Base-by-base conservation (phyloP, 208 protist species). In the Leishmania arabica region DNA sequence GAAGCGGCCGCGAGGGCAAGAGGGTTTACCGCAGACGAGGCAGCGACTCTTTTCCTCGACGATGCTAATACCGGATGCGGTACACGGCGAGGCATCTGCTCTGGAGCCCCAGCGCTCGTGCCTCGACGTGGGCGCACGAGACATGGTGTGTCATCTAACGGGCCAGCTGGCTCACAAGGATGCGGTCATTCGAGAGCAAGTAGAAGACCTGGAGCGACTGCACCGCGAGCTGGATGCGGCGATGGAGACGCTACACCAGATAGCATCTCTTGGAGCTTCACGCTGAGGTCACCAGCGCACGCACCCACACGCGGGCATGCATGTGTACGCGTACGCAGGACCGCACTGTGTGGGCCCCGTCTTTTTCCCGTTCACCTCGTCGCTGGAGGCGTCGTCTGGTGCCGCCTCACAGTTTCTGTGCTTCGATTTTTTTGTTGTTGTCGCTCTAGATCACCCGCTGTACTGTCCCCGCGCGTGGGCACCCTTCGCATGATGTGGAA, bases 171-270 rank as follows among this genome's bases (percentile, higher is more conserved):
- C 69, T 0, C 65, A 79, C 49, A 85, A 90, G 68, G 84, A 88
- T 62, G 62, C 79, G 2, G 66, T 88, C 4, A 89, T 89, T 42
- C 51, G 75, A 27, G 71, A 71, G 11, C 82, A 87, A 53, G 75
- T 72, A 27, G 58, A 81, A 13, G 47, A 83, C 21, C 77, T 93
- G 83, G 80, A 80, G 1, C 78, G 71, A 31, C 82, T 93, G 53
- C 75, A 89, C 27, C 65, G 82, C 37, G 81, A 90, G 77, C 40
- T 94, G 66, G 81, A 87, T 66, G 84, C 83, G 66, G 84, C 88
- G 45, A 88, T 83, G 81, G 73, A 85, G 62, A 84, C 80, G 27
- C 73, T 91, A 27, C 79, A 76, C 58, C 75, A 82, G 42, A 86
- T 91, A 40, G 70, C 77, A 8, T 81, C 82, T 1, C 64, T 82